Percentiles rank a stretch among this genome's conserved stretches.
Evolutionary conservation across 176 grass and related monocot species (phyloP).

Genomic region (Oryza officinalis): DNA sequence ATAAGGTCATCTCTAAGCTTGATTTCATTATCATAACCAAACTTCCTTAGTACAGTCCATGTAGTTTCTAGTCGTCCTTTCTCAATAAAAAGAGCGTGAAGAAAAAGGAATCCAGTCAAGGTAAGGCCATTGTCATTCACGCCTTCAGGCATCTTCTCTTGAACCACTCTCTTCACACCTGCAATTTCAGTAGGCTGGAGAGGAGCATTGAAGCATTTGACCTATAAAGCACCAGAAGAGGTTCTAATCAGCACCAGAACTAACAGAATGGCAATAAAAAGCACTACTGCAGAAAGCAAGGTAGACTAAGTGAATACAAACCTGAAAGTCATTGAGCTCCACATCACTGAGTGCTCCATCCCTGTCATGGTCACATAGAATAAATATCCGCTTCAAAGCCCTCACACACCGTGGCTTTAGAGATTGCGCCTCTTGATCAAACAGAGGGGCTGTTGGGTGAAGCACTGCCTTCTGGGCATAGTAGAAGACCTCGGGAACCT

Average conservation of each 20-base stretch:
- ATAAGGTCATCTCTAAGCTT: slow-evolving; percentile 92
- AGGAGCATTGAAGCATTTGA: slow-evolving; percentile 88
- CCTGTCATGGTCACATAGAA: slow-evolving; percentile 83
- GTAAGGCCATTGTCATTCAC: slow-evolving; percentile 85
- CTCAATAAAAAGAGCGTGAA: slow-evolving; percentile 97
- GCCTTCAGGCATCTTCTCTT: slow-evolving; percentile 97
- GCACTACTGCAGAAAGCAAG: neutral
- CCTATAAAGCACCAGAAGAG: slow-evolving; percentile 45
- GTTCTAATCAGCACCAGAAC: slow-evolving; percentile 4
- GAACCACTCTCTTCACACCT: slow-evolving; percentile 92
- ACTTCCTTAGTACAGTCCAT: slow-evolving; percentile 97
- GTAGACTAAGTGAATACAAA: slow-evolving; percentile 17
- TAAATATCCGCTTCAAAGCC: slow-evolving; percentile 94
- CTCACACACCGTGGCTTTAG: slow-evolving; percentile 89
- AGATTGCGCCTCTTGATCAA: slow-evolving; percentile 92
- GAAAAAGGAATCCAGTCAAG: slow-evolving; percentile 91
- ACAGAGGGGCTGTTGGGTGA: slow-evolving; percentile 89
- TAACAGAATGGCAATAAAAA: slow-evolving; percentile 12
- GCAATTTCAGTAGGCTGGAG: slow-evolving; percentile 90
- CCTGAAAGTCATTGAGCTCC: slow-evolving; percentile 98
- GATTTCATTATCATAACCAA: slow-evolving; percentile 95
- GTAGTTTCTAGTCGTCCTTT: slow-evolving; percentile 96
- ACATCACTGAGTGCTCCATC: slow-evolving; percentile 92
- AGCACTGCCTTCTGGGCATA: slow-evolving; percentile 97
- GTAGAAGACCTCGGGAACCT: slow-evolving; percentile 94